These are phyloP conservation scores for Escallonia herrerae DNA, from an alignment of 129 eudicot species.

Conservation along the genomic window DNA sequence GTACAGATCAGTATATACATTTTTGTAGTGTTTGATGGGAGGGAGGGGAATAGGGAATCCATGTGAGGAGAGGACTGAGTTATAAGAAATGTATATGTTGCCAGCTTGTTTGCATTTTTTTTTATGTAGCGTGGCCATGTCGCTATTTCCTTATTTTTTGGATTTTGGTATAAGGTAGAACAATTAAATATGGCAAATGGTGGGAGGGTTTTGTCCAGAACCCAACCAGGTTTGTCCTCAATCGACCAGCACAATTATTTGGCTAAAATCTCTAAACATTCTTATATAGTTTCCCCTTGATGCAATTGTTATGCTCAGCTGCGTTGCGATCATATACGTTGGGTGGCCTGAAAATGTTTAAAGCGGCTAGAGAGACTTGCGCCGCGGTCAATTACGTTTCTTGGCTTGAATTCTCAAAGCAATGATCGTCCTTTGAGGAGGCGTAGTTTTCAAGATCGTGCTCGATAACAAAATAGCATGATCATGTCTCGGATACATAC, in stretches of 20 bases:
- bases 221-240: conserved; percentile 13
- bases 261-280: not conserved
- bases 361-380: too few species aligned
- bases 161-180: not conserved
- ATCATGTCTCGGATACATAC: too few species aligned
- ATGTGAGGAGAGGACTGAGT: not conserved
- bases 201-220: conserved; percentile 1
- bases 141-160: conserved; percentile 5
- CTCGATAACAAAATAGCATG: too few species aligned
- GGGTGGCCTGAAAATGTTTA: too few species aligned
- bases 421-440: too few species aligned
- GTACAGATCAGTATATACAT: not conserved
- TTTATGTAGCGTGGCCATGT: conserved; percentile 13
- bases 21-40: not conserved
- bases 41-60: not conserved
- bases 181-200: not conserved
- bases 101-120: conserved; percentile 16
- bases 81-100: not conserved
- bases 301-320: too few species aligned
- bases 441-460: too few species aligned
- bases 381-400: too few species aligned
- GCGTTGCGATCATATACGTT: too few species aligned
- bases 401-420: too few species aligned
- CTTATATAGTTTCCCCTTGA: too few species aligned
- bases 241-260: conserved; percentile 2